Evolutionary conservation across 805 yeast genomes (phyloP).

Genomic region (Brettanomyces nanus): DNA sequence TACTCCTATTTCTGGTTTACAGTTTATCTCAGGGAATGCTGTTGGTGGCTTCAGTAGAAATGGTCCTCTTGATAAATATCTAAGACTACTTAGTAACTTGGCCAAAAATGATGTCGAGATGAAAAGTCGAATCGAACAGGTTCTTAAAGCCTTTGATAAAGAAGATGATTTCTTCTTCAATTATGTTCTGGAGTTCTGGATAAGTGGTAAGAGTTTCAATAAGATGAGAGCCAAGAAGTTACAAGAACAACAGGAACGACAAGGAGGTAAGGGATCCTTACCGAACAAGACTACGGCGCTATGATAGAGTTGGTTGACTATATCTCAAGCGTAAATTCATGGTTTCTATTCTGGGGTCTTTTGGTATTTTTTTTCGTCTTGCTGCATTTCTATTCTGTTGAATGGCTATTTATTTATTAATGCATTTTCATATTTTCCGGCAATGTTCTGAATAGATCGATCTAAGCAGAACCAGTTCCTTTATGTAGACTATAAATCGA

Average conservation of each 20-base stretch:
- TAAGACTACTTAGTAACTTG: conserved; percentile 18
- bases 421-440: too few relatives aligned
- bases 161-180: conserved; percentile 27
- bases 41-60: conserved; percentile 5
- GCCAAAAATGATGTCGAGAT: conserved; percentile 27
- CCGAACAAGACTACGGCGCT: conserved; percentile 1
- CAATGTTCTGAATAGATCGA: too few relatives aligned
- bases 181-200: conserved; percentile 27
- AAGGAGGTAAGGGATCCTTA: background rate
- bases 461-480: too few relatives aligned
- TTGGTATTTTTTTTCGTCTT: too few relatives aligned
- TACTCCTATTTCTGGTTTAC: conserved; percentile 11
- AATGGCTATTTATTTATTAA: too few relatives aligned
- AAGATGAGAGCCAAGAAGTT: conserved; percentile 19
- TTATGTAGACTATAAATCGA: too few relatives aligned
- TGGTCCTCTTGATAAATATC: conserved; percentile 21
- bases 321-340: background rate
- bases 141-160: conserved; percentile 23
- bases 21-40: conserved; percentile 5
- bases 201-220: conserved; percentile 24
- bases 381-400: too few relatives aligned
- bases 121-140: conserved; percentile 18
- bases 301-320: background rate
- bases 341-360: background rate
- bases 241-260: conserved; percentile 5